Conservation (phyloP, 768 basidiomycete genomes). For the Podaxis mareebaensis region DNA sequence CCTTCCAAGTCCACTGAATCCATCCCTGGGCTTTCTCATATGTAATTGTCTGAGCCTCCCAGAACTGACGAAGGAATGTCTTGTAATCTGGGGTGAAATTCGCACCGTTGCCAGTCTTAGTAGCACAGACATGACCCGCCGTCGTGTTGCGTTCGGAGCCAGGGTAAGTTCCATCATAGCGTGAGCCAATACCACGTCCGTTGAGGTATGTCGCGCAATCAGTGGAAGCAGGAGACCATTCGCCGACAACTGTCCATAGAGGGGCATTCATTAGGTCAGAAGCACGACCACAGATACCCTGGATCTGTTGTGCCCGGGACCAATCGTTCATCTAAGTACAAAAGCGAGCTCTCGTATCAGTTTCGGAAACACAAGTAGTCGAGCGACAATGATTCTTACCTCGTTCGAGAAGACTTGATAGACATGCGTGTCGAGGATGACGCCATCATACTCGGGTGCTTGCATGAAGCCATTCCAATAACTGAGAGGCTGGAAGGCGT, state of each 20-base stretch:
- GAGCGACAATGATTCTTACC: constrained; percentile 35
- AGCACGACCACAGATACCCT: constrained; percentile 49
- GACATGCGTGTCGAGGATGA: constrained; percentile 77
- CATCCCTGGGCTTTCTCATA: constrained; percentile 71
- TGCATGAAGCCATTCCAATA: constrained; percentile 68
- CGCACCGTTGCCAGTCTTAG: constrained; percentile 67
- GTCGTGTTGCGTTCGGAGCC: constrained; percentile 68
- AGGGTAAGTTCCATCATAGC: constrained; percentile 62
- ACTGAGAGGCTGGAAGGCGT: constrained; percentile 72
- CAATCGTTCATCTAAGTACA: constrained; percentile 39
- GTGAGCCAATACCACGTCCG: constrained; percentile 68
- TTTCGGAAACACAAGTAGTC: not conserved
- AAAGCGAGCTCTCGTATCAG: not conserved
- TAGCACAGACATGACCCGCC: constrained; percentile 44
- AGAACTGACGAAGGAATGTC: constrained; percentile 73
- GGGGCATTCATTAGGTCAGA: constrained; percentile 49
- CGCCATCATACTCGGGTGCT: constrained; percentile 51
- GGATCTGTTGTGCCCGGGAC: constrained; percentile 54
- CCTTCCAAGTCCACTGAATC: constrained; percentile 85
- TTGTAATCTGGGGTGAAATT: constrained; percentile 77
- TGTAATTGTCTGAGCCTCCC: constrained; percentile 80
- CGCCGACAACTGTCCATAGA: constrained; percentile 83
- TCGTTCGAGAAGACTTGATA: constrained; percentile 68
- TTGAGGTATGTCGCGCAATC: constrained; percentile 86
- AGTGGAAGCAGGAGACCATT: constrained; percentile 77